Conservation (phyloP, 768 basidiomycete species). For the Boletus pseudopeckii region DNA sequence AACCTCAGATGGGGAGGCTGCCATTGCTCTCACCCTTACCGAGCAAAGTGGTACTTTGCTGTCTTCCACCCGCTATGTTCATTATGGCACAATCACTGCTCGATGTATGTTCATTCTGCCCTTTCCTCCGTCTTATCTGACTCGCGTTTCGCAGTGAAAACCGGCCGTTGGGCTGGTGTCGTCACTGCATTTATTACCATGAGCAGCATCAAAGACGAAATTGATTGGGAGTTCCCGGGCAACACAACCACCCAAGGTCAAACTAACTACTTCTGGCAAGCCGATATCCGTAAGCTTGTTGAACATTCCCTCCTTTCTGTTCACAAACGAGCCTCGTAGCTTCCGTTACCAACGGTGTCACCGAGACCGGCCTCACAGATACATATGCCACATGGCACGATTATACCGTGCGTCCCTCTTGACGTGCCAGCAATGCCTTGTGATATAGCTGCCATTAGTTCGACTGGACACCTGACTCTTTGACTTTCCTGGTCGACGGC, state of each 20-base stretch:
- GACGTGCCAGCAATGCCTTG: not conserved
- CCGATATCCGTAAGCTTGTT: slow-evolving; percentile 52
- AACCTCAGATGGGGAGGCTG: slow-evolving; percentile 53
- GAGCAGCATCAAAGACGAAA: slow-evolving; percentile 81
- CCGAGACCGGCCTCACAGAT: slow-evolving; percentile 49
- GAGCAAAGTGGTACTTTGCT: slow-evolving; percentile 71
- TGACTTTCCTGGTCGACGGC: slow-evolving; percentile 71
- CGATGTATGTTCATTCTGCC: slow-evolving; percentile 37
- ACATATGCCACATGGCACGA: slow-evolving; percentile 72
- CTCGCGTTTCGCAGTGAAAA: slow-evolving; percentile 52
- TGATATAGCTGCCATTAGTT: slow-evolving; percentile 42
- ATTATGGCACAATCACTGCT: slow-evolving; percentile 76
- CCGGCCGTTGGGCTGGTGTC: slow-evolving; percentile 75
- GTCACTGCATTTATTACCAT: slow-evolving; percentile 85
- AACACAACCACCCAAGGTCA: slow-evolving; percentile 60
- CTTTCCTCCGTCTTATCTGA: not conserved
- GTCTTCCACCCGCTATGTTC: slow-evolving; percentile 76
- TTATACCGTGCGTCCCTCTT: slow-evolving; percentile 53
- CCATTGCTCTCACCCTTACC: slow-evolving; percentile 65
- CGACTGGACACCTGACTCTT: slow-evolving; percentile 70
- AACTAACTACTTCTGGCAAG: slow-evolving; percentile 81
- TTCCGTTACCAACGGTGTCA: slow-evolving; percentile 46
- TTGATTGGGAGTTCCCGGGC: slow-evolving; percentile 86
- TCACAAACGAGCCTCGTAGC: slow-evolving; percentile 30
- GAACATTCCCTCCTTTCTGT: not conserved